Conservation (phyloP, 1,284 basidiomycete genomes). For the Apiotrichum brassicae region DNA sequence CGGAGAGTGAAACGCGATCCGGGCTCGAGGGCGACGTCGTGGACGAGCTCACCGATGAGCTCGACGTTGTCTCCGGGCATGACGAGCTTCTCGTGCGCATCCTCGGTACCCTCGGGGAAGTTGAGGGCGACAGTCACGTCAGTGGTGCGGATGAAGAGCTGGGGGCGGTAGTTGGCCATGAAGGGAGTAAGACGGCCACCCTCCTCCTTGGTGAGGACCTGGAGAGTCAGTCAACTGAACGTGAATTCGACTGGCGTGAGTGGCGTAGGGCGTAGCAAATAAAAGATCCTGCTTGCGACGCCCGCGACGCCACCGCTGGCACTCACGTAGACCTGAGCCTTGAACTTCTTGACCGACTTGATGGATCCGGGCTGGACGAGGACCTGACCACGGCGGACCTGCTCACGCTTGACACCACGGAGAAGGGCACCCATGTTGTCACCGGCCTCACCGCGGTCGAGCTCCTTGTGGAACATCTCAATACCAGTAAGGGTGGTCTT, state of each 20-base stretch:
- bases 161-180: conserved; percentile 92
- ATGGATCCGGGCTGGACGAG: conserved; percentile 86
- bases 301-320: neutral
- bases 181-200: conserved; percentile 98
- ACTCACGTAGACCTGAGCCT: conserved; percentile 79
- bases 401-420: conserved; percentile 95
- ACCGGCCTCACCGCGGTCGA: conserved; percentile 95
- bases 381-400: conserved; percentile 89
- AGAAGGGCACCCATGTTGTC: conserved; percentile 99
- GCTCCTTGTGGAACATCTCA: conserved; percentile 99
- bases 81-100: conserved; percentile 73
- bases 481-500: conserved; percentile 97
- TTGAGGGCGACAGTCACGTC: conserved; percentile 82
- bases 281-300: neutral
- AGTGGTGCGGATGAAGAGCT: conserved; percentile 92
- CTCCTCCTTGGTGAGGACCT: conserved; percentile 88
- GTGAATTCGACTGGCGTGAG: too few species aligned
- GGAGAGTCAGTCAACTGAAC: neutral
- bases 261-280: too few species aligned
- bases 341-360: conserved; percentile 90
- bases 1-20: conserved; percentile 96
- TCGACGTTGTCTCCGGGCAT: conserved; percentile 99
- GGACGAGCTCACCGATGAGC: conserved; percentile 76
- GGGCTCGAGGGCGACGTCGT: conserved; percentile 85
- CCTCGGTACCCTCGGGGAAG: conserved; percentile 69